Evolutionary conservation across 2,329 filamentous ascomycete species (phyloP).

Genomic region (Fusarium piperis): DNA sequence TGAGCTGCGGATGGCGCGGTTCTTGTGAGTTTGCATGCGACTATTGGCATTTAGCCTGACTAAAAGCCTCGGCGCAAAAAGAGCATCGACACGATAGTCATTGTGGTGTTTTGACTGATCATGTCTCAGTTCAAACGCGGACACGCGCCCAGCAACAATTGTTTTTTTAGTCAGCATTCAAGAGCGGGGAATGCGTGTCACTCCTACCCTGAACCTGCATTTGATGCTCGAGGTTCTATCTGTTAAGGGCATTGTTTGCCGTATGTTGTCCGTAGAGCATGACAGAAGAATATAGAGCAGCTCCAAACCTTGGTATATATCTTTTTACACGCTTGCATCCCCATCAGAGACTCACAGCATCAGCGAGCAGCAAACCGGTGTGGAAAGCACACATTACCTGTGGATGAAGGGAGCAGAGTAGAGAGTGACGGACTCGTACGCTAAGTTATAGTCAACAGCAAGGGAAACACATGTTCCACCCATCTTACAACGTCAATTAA

Average conservation of each 20-base stretch:
- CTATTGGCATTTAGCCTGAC: not conserved
- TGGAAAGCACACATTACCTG: not conserved
- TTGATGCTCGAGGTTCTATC: not conserved
- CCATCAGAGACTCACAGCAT: not conserved
- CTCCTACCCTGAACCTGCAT: not conserved
- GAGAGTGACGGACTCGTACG: not conserved
- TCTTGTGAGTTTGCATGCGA: not conserved
- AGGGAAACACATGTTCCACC: not conserved
- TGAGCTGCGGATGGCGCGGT: not conserved
- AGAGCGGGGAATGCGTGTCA: not conserved
- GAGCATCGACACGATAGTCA: not conserved
- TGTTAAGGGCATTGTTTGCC: not conserved
- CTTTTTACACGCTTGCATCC: not conserved
- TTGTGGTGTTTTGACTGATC: not conserved
- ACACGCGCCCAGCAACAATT: not conserved
- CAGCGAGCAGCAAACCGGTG: not conserved
- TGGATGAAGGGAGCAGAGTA: not conserved
- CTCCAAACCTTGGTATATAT: not conserved
- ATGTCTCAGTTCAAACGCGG: not conserved
- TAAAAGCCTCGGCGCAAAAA: not conserved
- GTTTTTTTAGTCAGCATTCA: not conserved
- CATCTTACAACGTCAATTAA: not conserved
- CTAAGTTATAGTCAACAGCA: not conserved
- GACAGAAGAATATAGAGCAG: not conserved
- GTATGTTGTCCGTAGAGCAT: not conserved